These are phyloP conservation scores for Cokeromyces recurvatus DNA, from an alignment of 371 early-diverging fungal species.

Conservation along the genomic window DNA sequence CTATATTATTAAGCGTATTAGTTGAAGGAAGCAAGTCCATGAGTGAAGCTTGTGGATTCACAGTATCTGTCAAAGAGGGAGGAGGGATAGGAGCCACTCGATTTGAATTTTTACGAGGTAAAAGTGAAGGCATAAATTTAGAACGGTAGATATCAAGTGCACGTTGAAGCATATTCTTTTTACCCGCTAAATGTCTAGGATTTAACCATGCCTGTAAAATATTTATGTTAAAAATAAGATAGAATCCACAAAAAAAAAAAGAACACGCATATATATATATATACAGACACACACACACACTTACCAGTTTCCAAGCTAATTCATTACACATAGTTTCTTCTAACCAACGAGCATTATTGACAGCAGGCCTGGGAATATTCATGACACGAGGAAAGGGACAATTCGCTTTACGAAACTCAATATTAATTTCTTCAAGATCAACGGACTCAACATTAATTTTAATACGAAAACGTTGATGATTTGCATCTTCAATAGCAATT, in stretches of 20 bases:
- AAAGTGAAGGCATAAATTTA: constrained; percentile 40
- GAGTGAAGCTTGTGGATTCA: constrained; percentile 4
- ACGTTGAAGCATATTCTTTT: constrained; percentile 43
- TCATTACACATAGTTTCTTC: constrained; percentile 46
- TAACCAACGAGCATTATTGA: constrained; percentile 22
- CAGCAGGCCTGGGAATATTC: constrained; percentile 17
- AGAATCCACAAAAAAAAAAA: not conserved
- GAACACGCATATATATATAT: too few species aligned
- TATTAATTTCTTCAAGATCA: constrained; percentile 37
- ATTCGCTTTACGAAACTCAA: constrained; percentile 33
- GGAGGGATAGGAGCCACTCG: constrained; percentile 25
- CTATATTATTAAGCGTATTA: not conserved
- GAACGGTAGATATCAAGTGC: constrained; percentile 44
- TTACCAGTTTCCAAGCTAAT: constrained; percentile 48
- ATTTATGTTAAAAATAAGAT: not conserved
- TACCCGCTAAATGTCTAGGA: constrained; percentile 37
- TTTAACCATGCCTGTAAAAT: constrained; percentile 52
- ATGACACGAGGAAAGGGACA: constrained; percentile 39
- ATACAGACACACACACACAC: too few species aligned
- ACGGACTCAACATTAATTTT: constrained; percentile 40
- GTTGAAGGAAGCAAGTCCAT: constrained; percentile 1
- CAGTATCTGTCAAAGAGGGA: constrained; percentile 1
- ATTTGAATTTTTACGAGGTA: constrained; percentile 31
- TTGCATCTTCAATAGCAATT: constrained; percentile 25
- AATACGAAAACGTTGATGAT: constrained; percentile 28